These are phyloP conservation scores for Aureobasidium sp. DNA, from an alignment of 2,329 filamentous ascomycete genomes.

Conservation along the genomic window DNA sequence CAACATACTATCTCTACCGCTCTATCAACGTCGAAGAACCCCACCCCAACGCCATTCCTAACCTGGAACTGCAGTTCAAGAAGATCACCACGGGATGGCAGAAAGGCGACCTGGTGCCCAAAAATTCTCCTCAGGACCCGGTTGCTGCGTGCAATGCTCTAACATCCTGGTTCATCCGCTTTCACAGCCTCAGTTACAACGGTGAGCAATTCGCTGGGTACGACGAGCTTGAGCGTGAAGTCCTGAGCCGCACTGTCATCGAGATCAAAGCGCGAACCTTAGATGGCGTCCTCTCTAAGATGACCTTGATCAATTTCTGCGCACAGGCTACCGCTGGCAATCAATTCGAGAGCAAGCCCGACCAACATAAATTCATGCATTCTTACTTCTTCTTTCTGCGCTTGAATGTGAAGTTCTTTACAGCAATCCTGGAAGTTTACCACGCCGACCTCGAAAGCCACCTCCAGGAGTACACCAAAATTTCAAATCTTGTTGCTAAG, in stretches of 20 bases:
- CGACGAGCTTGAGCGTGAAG: constrained; percentile 76
- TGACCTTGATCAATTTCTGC: constrained; percentile 78
- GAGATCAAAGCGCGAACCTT: constrained; percentile 63
- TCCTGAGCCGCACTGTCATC: constrained; percentile 68
- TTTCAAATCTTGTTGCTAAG: constrained; percentile 38
- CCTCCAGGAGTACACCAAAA: constrained; percentile 16
- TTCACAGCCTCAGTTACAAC: constrained; percentile 78
- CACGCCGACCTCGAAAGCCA: constrained; percentile 41
- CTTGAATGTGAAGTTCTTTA: constrained; percentile 72
- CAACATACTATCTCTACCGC: constrained; percentile 85
- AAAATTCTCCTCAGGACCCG: constrained; percentile 31
- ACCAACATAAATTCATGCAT: constrained; percentile 28
- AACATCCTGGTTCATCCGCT: constrained; percentile 72
- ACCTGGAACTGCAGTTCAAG: constrained; percentile 73
- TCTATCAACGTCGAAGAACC: constrained; percentile 68
- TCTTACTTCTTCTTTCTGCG: constrained; percentile 58
- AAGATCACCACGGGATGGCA: constrained; percentile 54
- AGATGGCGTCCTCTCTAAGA: constrained; percentile 62
- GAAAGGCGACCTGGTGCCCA: constrained; percentile 46
- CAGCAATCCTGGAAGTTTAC: constrained; percentile 62
- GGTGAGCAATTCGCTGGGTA: constrained; percentile 68
- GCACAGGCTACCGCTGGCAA: constrained; percentile 66
- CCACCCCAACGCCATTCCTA: constrained; percentile 65
- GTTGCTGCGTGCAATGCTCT: constrained; percentile 58
- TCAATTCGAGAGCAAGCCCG: constrained; percentile 49